A percentile compares a stretch with the other conserved stretches of the same genome.
These are phyloP conservation scores for Cymbopogon flexuosus DNA, from an alignment of 202 grass and related monocot genomes.

Conservation along the genomic window DNA sequence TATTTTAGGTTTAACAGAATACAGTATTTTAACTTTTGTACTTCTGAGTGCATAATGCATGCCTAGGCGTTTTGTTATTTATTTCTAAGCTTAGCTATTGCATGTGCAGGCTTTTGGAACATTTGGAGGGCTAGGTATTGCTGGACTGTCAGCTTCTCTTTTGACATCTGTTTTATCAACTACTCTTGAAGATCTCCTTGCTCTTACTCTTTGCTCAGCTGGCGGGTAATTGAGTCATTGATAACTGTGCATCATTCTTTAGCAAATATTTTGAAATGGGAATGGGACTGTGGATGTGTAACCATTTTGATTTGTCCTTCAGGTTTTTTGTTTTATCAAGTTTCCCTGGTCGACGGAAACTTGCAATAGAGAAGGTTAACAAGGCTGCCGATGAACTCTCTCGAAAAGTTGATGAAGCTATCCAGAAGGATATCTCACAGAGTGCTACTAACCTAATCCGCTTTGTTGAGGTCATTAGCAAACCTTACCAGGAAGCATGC, in stretches of 20 bases:
- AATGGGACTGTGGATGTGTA: conserved; percentile 9
- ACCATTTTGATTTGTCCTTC: not conserved
- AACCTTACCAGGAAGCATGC: conserved; percentile 64
- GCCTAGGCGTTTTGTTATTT: not conserved
- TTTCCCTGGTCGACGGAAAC: conserved; percentile 65
- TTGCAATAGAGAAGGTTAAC: conserved; percentile 55
- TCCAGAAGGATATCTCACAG: conserved; percentile 60
- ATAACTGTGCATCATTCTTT: conserved; percentile 4
- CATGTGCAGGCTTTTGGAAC: conserved; percentile 63
- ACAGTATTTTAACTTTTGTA: not conserved
- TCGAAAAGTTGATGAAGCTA: conserved; percentile 64
- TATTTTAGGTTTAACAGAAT: conserved; percentile 12
- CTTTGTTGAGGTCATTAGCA: conserved; percentile 62
- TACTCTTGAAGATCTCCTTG: conserved; percentile 93
- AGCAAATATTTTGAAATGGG: not conserved
- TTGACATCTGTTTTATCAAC: conserved; percentile 84
- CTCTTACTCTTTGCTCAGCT: conserved; percentile 87
- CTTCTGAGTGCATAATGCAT: not conserved
- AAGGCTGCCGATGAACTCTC: conserved; percentile 63
- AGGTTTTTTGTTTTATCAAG: conserved; percentile 86
- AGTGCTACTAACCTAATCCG: conserved; percentile 54
- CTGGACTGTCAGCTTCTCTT: conserved; percentile 86
- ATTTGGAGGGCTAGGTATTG: conserved; percentile 89
- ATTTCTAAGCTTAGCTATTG: conserved; percentile 28
- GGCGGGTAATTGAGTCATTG: conserved; percentile 62